Conservation (phyloP, 768 basidiomycete species). For the Tephrocybe rancida region DNA sequence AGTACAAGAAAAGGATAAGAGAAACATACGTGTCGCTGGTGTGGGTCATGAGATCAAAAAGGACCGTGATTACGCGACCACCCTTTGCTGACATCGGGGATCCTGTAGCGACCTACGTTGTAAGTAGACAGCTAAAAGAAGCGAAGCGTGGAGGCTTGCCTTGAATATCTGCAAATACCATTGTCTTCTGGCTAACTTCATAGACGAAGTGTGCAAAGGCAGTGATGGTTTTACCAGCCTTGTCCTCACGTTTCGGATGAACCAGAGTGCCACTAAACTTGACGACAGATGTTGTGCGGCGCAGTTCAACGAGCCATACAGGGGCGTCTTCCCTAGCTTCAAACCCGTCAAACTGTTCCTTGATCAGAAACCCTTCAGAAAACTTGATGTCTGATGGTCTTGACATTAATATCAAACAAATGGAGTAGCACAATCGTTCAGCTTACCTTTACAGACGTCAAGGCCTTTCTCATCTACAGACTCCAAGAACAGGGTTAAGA, state of each 20-base stretch:
- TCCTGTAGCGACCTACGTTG: not conserved
- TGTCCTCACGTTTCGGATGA: not conserved
- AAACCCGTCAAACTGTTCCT: not conserved
- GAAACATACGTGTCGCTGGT: not conserved
- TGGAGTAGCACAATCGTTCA: not conserved
- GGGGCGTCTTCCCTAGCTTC: no score
- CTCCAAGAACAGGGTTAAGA: no score
- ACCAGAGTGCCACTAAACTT: not conserved
- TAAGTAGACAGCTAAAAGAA: no score
- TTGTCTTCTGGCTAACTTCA: not conserved
- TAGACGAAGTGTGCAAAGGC: constrained; percentile 2
- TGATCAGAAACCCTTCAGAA: no score
- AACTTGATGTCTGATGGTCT: no score
- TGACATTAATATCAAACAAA: no score
- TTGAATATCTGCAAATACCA: not conserved
- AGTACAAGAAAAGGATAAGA: not conserved
- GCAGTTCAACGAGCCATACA: not conserved
- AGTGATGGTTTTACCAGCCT: not conserved
- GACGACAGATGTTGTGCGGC: not conserved
- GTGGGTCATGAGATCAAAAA: constrained; percentile 2
- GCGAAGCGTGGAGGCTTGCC: not conserved
- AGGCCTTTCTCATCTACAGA: no score
- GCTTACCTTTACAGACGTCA: no score
- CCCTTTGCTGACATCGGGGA: not conserved
- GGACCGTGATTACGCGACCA: not conserved